Evolutionary conservation across 2,329 filamentous ascomycete genomes (phyloP), one percentile per base, ranked within the genome.

Genomic region (Xylaria hypoxylon): DNA sequence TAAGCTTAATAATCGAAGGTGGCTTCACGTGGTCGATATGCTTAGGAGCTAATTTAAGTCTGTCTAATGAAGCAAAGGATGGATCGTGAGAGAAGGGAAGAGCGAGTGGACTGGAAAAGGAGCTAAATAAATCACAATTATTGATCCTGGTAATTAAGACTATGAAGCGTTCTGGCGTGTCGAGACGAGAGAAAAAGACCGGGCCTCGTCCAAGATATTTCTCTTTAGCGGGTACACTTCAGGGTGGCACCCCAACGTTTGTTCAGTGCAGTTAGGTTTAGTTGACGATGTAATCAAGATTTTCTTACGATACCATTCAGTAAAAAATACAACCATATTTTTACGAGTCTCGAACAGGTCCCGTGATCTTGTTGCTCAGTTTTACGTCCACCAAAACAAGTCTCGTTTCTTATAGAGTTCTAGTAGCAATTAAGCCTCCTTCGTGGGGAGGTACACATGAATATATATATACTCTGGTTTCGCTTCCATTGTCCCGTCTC

Each of bases 291-390:
- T 76, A 76, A 76, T 77, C 72, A 62, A 79, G 78, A 81, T 76
- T 78, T 79, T 79, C 77, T 80, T 77, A 83, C 81, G 81, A 84
- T 84, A 84, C 81, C 81, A 84, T 62, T 64, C 62, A 65, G 44
- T 55, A 55, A 65, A 65, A 45, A 74, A 77, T 47, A 35, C 19
- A 42, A 56, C 11, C 47, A 50, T 28, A 47, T 52, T 62, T 62
- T 26, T n/a, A 55, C 22, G 48, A 28, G 3, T 45, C 22, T 47
- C 33, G 68, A 64, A 65, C 45, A 48, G 51, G 59, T n/a, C 42
- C 3, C 4, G 17, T 35, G 28, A 44, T n/a, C 15, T 52, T 35
- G n/a, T 15, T 15, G 13, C 31, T 11, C 15, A 15, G 35, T 15
- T 38, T 48, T 26, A 28, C 22, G 2, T 22, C 22, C 19, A 5